Percentiles rank a stretch among this genome's conserved stretches.
These are phyloP conservation scores for Mycena epipterygia DNA, from an alignment of 768 basidiomycete genomes.

Conservation along the genomic window DNA sequence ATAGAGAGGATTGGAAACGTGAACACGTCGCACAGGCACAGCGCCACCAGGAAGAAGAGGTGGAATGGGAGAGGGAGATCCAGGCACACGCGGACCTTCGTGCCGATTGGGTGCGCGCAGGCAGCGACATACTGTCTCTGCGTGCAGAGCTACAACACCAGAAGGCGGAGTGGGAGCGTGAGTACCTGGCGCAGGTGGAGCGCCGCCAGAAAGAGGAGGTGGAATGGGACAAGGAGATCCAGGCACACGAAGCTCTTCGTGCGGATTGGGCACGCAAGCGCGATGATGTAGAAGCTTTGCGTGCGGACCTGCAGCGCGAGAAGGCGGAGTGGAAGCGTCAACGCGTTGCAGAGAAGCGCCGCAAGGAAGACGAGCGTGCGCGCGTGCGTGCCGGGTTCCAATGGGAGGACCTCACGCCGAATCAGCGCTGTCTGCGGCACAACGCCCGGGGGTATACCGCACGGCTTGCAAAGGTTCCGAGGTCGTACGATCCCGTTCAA, in stretches of 20 bases:
- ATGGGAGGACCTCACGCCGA: conserved; percentile 30
- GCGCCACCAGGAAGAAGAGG: conserved; percentile 19
- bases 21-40: conserved; percentile 10
- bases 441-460: conserved; percentile 49
- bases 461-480: conserved; percentile 44
- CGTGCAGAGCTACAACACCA: conserved; percentile 15
- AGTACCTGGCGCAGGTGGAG: conserved; percentile 16
- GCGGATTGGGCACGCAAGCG: conserved; percentile 16
- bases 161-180: conserved; percentile 19
- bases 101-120: conserved; percentile 17
- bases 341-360: conserved; percentile 20
- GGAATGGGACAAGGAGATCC: conserved; percentile 22
- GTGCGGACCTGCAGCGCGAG: conserved; percentile 13
- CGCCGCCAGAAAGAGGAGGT: conserved; percentile 17
- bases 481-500: conserved; percentile 26
- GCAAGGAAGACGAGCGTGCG: conserved; percentile 38
- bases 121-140: conserved; percentile 10
- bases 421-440: conserved; percentile 42
- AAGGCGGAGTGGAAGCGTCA: conserved; percentile 14
- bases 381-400: conserved; percentile 36
- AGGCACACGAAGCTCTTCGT: conserved; percentile 19
- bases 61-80: conserved; percentile 22
- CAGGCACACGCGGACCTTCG: conserved; percentile 18
- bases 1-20: conserved; percentile 6
- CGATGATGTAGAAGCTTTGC: conserved; percentile 10